Percentiles rank a stretch among this genome's conserved stretches.
phyloP scores from a whole-genome alignment of 1,284 basidiomycete species.

The Leucoagaricus sp. region DNA sequence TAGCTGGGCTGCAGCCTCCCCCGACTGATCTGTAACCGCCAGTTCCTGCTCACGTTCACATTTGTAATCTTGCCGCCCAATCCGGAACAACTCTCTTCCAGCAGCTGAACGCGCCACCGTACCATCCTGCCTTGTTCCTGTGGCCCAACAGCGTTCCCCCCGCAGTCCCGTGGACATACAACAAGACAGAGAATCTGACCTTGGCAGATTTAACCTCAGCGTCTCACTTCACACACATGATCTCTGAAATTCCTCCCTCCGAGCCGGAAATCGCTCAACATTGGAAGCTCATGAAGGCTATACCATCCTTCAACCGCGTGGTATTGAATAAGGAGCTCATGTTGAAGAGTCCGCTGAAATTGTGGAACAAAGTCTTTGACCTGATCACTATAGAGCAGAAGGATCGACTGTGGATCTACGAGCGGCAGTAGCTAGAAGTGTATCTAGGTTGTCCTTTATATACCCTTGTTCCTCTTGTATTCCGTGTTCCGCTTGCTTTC shows the following conservation, averaged over 20 bases:
- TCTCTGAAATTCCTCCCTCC: slow-evolving; percentile 43
- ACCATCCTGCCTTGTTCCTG: slow-evolving; percentile 26
- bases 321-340: slow-evolving; percentile 9
- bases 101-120: slow-evolving; percentile 65
- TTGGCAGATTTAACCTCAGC: slow-evolving; percentile 39
- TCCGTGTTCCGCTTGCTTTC: neutral
- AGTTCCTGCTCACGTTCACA: slow-evolving; percentile 61
- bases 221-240: slow-evolving; percentile 57
- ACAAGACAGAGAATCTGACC: slow-evolving; percentile 74
- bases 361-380: slow-evolving; percentile 16
- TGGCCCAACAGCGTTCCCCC: slow-evolving; percentile 13
- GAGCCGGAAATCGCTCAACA: slow-evolving; percentile 20
- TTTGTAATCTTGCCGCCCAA: slow-evolving; percentile 84
- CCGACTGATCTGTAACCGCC: slow-evolving; percentile 5
- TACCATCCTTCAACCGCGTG: slow-evolving; percentile 48
- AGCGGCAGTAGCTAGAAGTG: slow-evolving; percentile 1
- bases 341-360: slow-evolving; percentile 35
- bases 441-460: neutral
- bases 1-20: neutral
- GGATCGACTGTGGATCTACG: slow-evolving; percentile 17
- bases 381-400: slow-evolving; percentile 14
- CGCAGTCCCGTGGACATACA: slow-evolving; percentile 59
- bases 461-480: neutral
- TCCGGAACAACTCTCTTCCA: slow-evolving; percentile 91
- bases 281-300: slow-evolving; percentile 46